Base-by-base conservation (phyloP, 441 rosid species). In the Adansonia gregorii region DNA sequence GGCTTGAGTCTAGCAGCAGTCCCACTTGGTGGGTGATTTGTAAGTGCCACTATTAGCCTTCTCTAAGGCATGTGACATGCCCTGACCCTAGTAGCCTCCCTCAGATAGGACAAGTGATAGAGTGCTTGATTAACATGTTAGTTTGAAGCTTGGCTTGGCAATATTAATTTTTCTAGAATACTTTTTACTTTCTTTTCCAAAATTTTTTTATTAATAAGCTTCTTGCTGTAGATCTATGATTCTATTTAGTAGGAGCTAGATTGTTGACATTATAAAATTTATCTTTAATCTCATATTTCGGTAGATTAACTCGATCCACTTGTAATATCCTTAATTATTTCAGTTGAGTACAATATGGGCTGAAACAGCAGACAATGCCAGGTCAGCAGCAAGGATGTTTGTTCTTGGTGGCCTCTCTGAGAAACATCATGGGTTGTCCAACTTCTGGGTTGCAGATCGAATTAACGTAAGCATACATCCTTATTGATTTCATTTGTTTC, bases 341-440 rank as follows among this genome's bases (percentile, higher is more conserved):
- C 94, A 94, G 98, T 83, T 94, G 83, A 94, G 98, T 82, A 94
- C 98, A 6, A 94, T 93, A 86, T 94, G 98, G 97, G 97, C 98
- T 17, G 98, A 94, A 82, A 90, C 98, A 66, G 92, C 98, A 11
- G 97, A 94, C 78, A 91, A 89, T 78, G 98, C 98, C 61, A 86
- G 98, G 82, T 90, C 94, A 78, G 98, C 93, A 63, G 98, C 98
- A 56, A 84, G 98, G 77, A 86, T 87, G 27, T 88, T 87, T 85
- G 93, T 94, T 80, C 91, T 93, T 15, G 94, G 98, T 79, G 98
- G 98, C 59, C 97, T 94, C 72, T 93, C 97, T 20, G 94, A 90
- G 79, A 94, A 92, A 77, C 88, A 93, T 89, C 81, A 93, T 61
- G 98, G 98, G 48, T 60, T 90, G 74, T 88, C 86, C 43, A 85